These are phyloP conservation scores for Tetracladium marchalianum DNA, from an alignment of 495 filamentous ascomycete species.

Conservation along the genomic window DNA sequence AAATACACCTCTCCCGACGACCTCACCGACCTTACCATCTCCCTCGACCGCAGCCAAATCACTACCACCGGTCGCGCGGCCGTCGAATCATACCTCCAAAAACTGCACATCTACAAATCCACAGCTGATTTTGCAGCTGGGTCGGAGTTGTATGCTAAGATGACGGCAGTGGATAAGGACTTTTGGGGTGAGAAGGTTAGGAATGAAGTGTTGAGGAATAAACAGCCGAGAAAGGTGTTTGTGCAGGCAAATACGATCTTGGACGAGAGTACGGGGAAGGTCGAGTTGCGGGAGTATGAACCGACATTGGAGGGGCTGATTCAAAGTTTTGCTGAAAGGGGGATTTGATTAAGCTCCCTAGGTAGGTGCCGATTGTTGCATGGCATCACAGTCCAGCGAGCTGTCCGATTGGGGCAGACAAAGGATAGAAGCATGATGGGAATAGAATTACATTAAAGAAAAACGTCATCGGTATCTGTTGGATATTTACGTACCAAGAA, in stretches of 20 bases:
- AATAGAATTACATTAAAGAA: too few relatives aligned
- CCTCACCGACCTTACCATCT: slow-evolving; percentile 70
- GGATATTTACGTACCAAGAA: too few relatives aligned
- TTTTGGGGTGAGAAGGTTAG: slow-evolving; percentile 74
- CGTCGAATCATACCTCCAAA: slow-evolving; percentile 81
- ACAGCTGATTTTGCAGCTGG: slow-evolving; percentile 76
- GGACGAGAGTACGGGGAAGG: slow-evolving; percentile 47
- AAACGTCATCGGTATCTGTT: too few relatives aligned
- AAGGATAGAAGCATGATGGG: too few relatives aligned
- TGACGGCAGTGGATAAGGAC: slow-evolving; percentile 67
- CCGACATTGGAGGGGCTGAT: slow-evolving; percentile 78
- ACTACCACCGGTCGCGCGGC: slow-evolving; percentile 52
- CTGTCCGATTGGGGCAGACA: too few relatives aligned
- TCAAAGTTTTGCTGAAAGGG: slow-evolving; percentile 78
- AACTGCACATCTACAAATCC: slow-evolving; percentile 85
- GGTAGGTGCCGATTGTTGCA: too few relatives aligned
- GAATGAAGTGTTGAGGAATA: slow-evolving; percentile 70
- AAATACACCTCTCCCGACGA: slow-evolving; percentile 57
- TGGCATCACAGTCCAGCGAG: too few relatives aligned
- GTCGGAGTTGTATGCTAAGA: slow-evolving; percentile 65
- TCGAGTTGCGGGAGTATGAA: slow-evolving; percentile 83
- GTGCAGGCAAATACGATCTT: slow-evolving; percentile 84
- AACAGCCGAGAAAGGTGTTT: slow-evolving; percentile 90
- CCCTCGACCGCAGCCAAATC: slow-evolving; percentile 77
- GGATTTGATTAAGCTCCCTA: slow-evolving; percentile 37